phyloP scores from a whole-genome alignment of 148 eudicot species.

The Nepenthes mirabilis region DNA sequence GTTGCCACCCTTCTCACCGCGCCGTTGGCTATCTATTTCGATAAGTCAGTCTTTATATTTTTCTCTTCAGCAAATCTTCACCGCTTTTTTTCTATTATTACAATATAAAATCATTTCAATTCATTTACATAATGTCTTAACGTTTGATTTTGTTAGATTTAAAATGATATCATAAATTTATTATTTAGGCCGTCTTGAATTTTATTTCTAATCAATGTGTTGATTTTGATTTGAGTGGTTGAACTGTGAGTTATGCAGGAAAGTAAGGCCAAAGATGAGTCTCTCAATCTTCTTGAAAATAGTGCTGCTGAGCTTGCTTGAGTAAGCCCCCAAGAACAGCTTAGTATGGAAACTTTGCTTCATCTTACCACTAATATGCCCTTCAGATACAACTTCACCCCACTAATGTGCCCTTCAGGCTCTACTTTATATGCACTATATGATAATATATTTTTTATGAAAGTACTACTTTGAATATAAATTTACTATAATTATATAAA shows the following conservation, averaged over 20 bases:
- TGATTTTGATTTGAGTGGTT: not conserved
- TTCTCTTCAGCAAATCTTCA: not conserved
- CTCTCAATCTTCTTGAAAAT: constrained; percentile 42
- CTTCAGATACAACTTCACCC: too few relatives aligned
- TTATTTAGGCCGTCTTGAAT: not conserved
- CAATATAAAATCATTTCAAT: too few relatives aligned
- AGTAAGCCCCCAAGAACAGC: constrained; percentile 24
- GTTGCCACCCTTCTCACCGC: constrained; percentile 60
- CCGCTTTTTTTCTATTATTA: too few relatives aligned
- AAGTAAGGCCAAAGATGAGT: constrained; percentile 76
- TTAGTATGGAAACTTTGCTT: too few relatives aligned
- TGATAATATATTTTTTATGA: too few relatives aligned
- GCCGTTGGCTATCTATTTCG: constrained; percentile 69
- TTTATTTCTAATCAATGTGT: not conserved
- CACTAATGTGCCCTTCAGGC: too few relatives aligned
- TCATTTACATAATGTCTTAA: not conserved
- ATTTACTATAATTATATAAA: too few relatives aligned
- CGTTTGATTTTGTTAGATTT: constrained; percentile 2
- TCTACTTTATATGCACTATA: too few relatives aligned
- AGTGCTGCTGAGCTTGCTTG: constrained; percentile 48
- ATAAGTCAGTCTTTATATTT: constrained; percentile 32
- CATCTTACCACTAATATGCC: too few relatives aligned
- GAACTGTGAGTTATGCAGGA: constrained; percentile 24
- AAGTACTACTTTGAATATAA: too few relatives aligned
- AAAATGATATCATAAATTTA: too few relatives aligned